Evolutionary conservation across 352 stramenopile species (phyloP).

Genomic region (Pythium aquatile): DNA sequence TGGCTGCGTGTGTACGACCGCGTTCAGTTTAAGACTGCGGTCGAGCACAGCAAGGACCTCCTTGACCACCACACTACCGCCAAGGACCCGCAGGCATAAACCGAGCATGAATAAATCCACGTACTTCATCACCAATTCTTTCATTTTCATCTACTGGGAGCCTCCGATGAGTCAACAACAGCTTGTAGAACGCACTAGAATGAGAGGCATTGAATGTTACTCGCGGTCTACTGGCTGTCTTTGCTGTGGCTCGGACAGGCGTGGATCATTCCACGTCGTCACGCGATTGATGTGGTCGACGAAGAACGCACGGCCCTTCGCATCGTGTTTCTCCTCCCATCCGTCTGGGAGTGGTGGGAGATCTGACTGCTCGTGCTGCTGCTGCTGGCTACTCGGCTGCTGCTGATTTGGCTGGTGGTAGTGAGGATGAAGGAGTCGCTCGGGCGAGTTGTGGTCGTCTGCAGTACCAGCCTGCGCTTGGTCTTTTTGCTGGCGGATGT

Average conservation of each 20-base stretch:
- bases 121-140: too few relatives aligned
- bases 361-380: slow-evolving; percentile 7
- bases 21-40: slow-evolving; percentile 60
- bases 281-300: slow-evolving; percentile 74
- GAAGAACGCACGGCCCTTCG: slow-evolving; percentile 67
- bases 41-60: slow-evolving; percentile 67
- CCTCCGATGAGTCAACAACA: too few relatives aligned
- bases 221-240: not conserved
- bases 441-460: slow-evolving; percentile 7
- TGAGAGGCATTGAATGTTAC: not conserved
- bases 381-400: not conserved
- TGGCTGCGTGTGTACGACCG: slow-evolving; percentile 72
- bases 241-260: slow-evolving; percentile 9
- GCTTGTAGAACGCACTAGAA: too few relatives aligned
- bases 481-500: slow-evolving; percentile 71
- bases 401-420: not conserved
- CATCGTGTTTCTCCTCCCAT: slow-evolving; percentile 70
- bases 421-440: not conserved
- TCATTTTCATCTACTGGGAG: too few relatives aligned
- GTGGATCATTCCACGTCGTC: slow-evolving; percentile 71
- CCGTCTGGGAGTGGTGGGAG: slow-evolving; percentile 44
- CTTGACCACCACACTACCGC: slow-evolving; percentile 13
- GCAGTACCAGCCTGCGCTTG: slow-evolving; percentile 21
- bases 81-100: slow-evolving; percentile 1
- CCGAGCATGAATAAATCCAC: too few relatives aligned